Base-by-base conservation (phyloP, 2,329 filamentous ascomycete genomes). In the Lithohypha guttulata region DNA sequence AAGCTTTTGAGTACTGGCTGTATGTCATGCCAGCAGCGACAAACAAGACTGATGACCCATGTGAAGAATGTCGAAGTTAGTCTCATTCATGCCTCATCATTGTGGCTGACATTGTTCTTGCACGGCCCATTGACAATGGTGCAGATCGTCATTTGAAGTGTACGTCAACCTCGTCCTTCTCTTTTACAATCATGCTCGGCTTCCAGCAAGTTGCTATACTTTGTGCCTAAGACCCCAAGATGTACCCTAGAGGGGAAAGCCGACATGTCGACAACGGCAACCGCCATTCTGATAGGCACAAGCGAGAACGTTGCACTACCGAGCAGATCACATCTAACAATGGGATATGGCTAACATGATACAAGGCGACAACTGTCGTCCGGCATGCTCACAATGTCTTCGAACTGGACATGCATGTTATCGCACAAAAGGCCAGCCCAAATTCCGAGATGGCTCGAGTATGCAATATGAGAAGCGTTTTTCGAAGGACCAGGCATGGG, bases 111-210 rank as follows among this genome's bases (percentile, higher is more conserved):
- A 9, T 34, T 6, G n/a, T n/a, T n/a, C n/a, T n/a, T n/a, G n/a
- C n/a, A n/a, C n/a, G n/a, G n/a, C n/a, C 35, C 21, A 22, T 39
- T 44, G 41, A 45, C 37, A 40, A 28, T 32, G 29, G 9, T 23
- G 17, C 35, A 52, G 49, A 47, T 27, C 49, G 49, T 31, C 49
- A 52, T 45, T 40, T 52, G 11, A 52, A 52, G 39, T 52, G 49
- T 52, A 49, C 40, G 49, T 36, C 6, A 44, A 15, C 17, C 20
- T 28, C n/a, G n/a, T n/a, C 29, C 26, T 20, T 17, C 15, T 27
- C 21, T 31, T 28, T 43, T 32, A 13, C 10, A n/a, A 25, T 28
- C 31, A 32, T 26, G 14, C 3, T 15, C 21, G 19, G 9, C 7
- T 8, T 6, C 15, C 15, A 17, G 3, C 21, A 27, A 25, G 21